These are phyloP conservation scores for Colletotrichum spaethianum DNA, from an alignment of 2,329 filamentous ascomycete species.

Conservation along the genomic window DNA sequence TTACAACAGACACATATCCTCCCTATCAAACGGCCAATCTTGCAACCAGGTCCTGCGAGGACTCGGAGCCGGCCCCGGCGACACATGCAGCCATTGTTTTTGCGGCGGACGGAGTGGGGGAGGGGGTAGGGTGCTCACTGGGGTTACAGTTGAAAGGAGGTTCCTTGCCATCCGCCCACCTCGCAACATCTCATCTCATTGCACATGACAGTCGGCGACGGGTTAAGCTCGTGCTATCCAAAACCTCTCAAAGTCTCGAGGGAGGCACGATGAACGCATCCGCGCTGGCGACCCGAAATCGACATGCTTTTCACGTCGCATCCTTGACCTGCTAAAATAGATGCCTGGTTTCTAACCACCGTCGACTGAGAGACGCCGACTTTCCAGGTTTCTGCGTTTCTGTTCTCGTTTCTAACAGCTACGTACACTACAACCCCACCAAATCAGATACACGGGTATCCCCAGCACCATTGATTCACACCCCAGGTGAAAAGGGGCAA, in stretches of 20 bases:
- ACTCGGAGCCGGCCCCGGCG: constrained; percentile 1
- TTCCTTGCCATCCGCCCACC: constrained; percentile 18
- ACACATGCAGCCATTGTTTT: neutral
- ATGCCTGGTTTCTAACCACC: neutral
- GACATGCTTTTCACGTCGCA: constrained; percentile 10
- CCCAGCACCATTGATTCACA: neutral
- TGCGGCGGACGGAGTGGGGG: neutral
- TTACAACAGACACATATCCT: neutral
- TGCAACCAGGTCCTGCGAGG: constrained; percentile 6
- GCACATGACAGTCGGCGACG: neutral
- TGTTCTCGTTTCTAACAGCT: neutral
- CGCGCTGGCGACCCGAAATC: constrained; percentile 16
- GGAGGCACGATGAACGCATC: constrained; percentile 28
- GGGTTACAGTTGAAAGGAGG: constrained; percentile 4
- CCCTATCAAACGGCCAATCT: neutral
- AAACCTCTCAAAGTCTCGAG: neutral
- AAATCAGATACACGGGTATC: neutral
- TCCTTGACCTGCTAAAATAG: constrained; percentile 6
- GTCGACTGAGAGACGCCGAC: neutral
- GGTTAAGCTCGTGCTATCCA: constrained; percentile 3
- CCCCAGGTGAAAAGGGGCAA: constrained; percentile 9
- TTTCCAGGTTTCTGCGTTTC: neutral
- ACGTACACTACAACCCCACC: neutral
- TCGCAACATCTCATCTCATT: constrained; percentile 16
- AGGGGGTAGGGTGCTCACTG: neutral